Evolutionary conservation across 257 asterid genomes (phyloP).

Genomic region (Salvia hispanica): DNA sequence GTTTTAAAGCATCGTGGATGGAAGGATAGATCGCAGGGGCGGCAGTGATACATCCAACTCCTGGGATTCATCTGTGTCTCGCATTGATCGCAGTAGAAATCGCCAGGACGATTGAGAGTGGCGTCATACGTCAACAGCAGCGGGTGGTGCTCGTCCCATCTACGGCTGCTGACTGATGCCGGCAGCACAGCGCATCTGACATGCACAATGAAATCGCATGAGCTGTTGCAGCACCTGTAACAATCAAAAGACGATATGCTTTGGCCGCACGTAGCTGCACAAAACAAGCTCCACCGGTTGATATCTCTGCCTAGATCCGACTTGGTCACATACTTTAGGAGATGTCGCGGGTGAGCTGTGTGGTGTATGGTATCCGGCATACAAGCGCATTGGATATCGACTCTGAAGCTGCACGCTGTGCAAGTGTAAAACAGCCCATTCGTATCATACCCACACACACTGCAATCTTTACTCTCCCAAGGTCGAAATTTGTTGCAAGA

Average conservation of each 20-base stretch:
- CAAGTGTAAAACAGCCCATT: neutral
- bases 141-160: constrained; percentile 8
- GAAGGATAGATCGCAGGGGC: constrained; percentile 18
- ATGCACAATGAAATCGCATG: too few species aligned
- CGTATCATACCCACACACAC: neutral
- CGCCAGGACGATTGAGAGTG: neutral
- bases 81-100: constrained; percentile 19
- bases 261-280: neutral
- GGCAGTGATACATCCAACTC: constrained; percentile 13
- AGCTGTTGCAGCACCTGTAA: neutral
- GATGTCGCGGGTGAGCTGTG: constrained; percentile 12
- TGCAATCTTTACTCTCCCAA: neutral
- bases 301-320: too few species aligned
- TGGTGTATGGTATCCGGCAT: neutral
- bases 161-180: neutral
- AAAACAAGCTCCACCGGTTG: neutral
- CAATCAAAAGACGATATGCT: neutral
- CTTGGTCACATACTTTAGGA: neutral
- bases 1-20: neutral
- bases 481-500: neutral
- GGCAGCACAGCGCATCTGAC: neutral
- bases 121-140: constrained; percentile 13
- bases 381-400: constrained; percentile 8
- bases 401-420: neutral
- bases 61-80: constrained; percentile 4